Percentiles rank a stretch among this genome's conserved stretches.
Conservation (phyloP, 1,284 basidiomycete genomes). For the Apiotrichum sp. region DNA sequence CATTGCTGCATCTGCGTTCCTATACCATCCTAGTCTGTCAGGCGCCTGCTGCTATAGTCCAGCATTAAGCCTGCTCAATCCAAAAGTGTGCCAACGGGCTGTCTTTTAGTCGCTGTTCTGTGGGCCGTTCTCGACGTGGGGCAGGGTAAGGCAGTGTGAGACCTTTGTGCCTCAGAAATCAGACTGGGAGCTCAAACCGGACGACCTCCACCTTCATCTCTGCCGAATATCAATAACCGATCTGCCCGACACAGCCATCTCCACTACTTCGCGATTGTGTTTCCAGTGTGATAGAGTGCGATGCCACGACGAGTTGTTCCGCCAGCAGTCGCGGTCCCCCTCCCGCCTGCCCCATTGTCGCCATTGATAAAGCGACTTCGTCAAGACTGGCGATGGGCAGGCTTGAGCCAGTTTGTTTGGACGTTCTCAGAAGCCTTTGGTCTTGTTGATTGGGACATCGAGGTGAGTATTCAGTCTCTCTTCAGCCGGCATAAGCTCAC, state of each 20-base stretch:
- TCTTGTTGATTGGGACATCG: slow-evolving; percentile 43
- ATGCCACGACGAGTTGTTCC: slow-evolving; percentile 31
- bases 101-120: too few species aligned
- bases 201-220: too few species aligned
- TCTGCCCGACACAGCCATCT: not conserved
- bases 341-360: slow-evolving; percentile 36
- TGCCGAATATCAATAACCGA: not conserved
- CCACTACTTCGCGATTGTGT: not conserved
- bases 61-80: too few species aligned
- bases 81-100: too few species aligned
- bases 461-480: slow-evolving; percentile 25
- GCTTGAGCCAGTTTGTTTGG: slow-evolving; percentile 44
- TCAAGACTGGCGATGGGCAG: slow-evolving; percentile 46
- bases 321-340: slow-evolving; percentile 17
- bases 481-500: not conserved
- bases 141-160: too few species aligned
- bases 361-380: slow-evolving; percentile 40
- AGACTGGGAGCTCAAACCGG: too few species aligned
- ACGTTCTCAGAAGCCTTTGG: slow-evolving; percentile 46
- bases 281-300: not conserved
- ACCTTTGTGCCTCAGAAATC: too few species aligned
- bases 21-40: too few species aligned
- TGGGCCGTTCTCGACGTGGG: too few species aligned
- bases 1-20: too few species aligned
- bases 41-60: too few species aligned